Percentiles rank a stretch among this genome's conserved stretches.
These are phyloP conservation scores for Stachybotrys chartarum DNA, from an alignment of 2,329 filamentous ascomycete species.

Conservation along the genomic window DNA sequence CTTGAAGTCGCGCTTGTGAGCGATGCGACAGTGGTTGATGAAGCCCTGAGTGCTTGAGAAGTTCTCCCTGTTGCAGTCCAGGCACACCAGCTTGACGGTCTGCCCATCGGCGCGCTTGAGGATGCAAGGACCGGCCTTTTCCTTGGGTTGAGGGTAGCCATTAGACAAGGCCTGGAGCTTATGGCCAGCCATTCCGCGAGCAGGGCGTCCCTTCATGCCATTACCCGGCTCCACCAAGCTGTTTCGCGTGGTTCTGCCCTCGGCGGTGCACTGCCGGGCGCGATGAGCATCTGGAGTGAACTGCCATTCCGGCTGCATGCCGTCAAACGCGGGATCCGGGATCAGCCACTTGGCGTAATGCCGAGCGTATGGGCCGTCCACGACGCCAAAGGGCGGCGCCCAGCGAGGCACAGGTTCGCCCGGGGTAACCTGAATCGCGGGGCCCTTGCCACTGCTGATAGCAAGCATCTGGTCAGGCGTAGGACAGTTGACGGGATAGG, in stretches of 20 bases:
- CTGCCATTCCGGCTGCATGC: constrained; percentile 42
- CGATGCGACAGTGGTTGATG: constrained; percentile 97
- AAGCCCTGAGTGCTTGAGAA: constrained; percentile 98
- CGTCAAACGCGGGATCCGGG: constrained; percentile 81
- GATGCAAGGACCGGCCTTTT: constrained; percentile 75
- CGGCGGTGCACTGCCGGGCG: constrained; percentile 40
- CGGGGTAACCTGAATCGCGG: constrained; percentile 54
- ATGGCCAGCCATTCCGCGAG: constrained; percentile 45
- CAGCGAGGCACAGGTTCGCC: constrained; percentile 64
- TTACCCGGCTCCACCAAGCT: constrained; percentile 43
- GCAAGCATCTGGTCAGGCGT: constrained; percentile 61
- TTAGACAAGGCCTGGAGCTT: constrained; percentile 63
- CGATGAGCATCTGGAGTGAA: constrained; percentile 32
- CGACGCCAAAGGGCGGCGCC: constrained; percentile 84
- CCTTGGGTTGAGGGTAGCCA: constrained; percentile 67
- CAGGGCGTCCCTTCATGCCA: constrained; percentile 41
- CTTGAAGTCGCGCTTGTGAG: constrained; percentile 87
- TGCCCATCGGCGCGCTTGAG: constrained; percentile 80
- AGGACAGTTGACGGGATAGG: constrained; percentile 68
- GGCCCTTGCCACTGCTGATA: constrained; percentile 68
- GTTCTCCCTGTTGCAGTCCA: constrained; percentile 81
- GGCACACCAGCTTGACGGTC: constrained; percentile 83
- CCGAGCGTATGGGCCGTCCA: constrained; percentile 85
- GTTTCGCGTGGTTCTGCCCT: constrained; percentile 75
- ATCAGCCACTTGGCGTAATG: constrained; percentile 97